A percentile compares a stretch with the other conserved stretches of the same genome.
These are phyloP conservation scores for Aspergillus campestris DNA, from an alignment of 495 filamentous ascomycete genomes.

Conservation along the genomic window DNA sequence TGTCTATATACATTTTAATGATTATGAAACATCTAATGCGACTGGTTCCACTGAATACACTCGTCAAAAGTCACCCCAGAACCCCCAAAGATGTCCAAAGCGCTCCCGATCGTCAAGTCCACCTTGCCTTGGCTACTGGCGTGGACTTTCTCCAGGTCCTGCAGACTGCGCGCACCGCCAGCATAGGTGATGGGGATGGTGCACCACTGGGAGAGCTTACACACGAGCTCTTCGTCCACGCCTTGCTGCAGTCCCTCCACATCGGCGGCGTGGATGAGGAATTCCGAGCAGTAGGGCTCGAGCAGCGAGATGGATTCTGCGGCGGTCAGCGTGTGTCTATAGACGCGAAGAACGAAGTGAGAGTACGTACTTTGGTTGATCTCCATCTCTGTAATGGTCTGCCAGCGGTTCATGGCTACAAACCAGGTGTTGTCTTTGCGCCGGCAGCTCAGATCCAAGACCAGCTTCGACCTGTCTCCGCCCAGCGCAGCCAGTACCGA, in stretches of 20 bases:
- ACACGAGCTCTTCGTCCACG: slow-evolving; percentile 78
- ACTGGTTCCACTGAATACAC: slow-evolving; percentile 78
- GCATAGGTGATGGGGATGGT: slow-evolving; percentile 91
- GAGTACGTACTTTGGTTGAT: slow-evolving; percentile 60
- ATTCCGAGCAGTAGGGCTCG: slow-evolving; percentile 89
- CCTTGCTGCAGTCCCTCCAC: slow-evolving; percentile 87
- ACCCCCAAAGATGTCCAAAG: slow-evolving; percentile 91
- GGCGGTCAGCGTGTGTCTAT: slow-evolving; percentile 5
- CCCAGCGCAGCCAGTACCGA: slow-evolving; percentile 61
- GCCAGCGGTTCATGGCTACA: slow-evolving; percentile 98
- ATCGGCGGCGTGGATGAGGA: slow-evolving; percentile 97
- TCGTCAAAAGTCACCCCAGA: slow-evolving; percentile 75
- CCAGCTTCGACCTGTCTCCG: slow-evolving; percentile 69
- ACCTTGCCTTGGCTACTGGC: slow-evolving; percentile 68
- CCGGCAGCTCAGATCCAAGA: slow-evolving; percentile 90
- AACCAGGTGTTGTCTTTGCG: slow-evolving; percentile 68
- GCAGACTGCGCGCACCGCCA: slow-evolving; percentile 73
- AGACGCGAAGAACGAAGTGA: neutral
- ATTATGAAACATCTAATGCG: slow-evolving; percentile 13
- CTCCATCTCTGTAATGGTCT: slow-evolving; percentile 93
- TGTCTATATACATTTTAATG: too few relatives aligned
- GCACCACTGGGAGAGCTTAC: slow-evolving; percentile 72
- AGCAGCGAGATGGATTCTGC: slow-evolving; percentile 69
- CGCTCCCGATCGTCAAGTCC: slow-evolving; percentile 93
- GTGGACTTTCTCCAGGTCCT: slow-evolving; percentile 75